Conservation (phyloP, 169 alveolate genomes). For the Plasmodium knowlesi region DNA sequence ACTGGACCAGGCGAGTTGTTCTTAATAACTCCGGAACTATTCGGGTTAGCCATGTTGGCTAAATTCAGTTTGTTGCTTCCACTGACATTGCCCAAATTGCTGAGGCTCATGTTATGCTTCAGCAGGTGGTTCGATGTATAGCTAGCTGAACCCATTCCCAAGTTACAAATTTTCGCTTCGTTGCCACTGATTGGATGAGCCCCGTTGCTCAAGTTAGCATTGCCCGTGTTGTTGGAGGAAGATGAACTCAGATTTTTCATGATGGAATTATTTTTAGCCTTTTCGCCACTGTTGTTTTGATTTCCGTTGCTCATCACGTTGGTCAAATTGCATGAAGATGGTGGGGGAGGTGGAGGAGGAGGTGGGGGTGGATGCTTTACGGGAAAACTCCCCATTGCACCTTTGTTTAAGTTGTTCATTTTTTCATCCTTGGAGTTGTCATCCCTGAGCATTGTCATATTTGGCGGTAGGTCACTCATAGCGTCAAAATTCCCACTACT, state of each 20-base stretch:
- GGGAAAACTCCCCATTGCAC: not conserved
- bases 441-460: conserved; percentile 18
- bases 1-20: not conserved
- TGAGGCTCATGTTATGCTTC: not conserved
- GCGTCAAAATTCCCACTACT: not conserved
- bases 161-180: not conserved
- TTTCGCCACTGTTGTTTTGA: not conserved
- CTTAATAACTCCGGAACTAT: not conserved
- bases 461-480: conserved; percentile 11
- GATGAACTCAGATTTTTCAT: not conserved
- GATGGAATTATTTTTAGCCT: not conserved
- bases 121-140: not conserved
- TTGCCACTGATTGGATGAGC: not conserved
- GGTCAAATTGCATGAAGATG: not conserved
- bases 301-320: not conserved
- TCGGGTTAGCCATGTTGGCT: not conserved
- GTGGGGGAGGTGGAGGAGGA: conserved; percentile 60
- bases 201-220: not conserved
- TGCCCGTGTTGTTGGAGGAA: not conserved
- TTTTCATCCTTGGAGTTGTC: conserved; percentile 39
- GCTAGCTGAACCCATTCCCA: not conserved
- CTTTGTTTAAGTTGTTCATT: conserved; percentile 11
- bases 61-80: not conserved
- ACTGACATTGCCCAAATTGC: not conserved
- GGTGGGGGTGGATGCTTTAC: conserved; percentile 13